These are phyloP conservation scores for Leishmania guyanensis DNA, from an alignment of 208 protist genomes.

Conservation along the genomic window DNA sequence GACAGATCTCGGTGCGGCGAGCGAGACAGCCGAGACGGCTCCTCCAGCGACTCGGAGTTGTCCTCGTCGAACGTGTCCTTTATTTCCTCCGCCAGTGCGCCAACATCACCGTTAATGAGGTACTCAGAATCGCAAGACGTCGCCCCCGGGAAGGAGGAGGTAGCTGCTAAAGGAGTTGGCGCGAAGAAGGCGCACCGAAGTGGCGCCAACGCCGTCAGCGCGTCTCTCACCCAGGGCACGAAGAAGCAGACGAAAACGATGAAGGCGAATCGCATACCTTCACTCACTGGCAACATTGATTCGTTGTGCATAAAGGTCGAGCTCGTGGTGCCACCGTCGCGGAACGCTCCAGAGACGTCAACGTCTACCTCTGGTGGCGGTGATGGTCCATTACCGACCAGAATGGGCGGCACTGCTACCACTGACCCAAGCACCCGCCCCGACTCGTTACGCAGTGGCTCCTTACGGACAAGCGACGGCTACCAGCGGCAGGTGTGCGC, in stretches of 20 bases:
- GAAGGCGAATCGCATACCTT: neutral
- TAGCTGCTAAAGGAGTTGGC: neutral
- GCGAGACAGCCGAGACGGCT: neutral
- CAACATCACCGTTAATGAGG: too few species aligned
- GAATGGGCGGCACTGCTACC: slow-evolving; percentile 1
- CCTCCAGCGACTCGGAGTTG: neutral
- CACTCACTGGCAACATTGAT: slow-evolving; percentile 9
- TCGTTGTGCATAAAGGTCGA: slow-evolving; percentile 25
- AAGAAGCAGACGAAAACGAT: neutral
- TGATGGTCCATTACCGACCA: neutral
- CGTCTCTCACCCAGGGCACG: neutral
- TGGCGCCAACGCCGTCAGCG: neutral
- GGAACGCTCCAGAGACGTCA: neutral
- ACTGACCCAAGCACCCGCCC: neutral
- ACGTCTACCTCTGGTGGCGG: neutral
- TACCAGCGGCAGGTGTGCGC: slow-evolving; percentile 20
- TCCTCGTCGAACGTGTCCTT: neutral
- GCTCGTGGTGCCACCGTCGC: slow-evolving; percentile 2
- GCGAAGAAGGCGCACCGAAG: neutral
- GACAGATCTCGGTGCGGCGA: neutral
- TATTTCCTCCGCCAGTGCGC: neutral
- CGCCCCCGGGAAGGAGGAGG: too few species aligned
- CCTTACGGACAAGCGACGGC: neutral
- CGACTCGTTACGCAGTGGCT: too few species aligned
- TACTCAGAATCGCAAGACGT: neutral